Conservation (phyloP, 2,329 filamentous ascomycete genomes). For the Aureobasidium sp. region DNA sequence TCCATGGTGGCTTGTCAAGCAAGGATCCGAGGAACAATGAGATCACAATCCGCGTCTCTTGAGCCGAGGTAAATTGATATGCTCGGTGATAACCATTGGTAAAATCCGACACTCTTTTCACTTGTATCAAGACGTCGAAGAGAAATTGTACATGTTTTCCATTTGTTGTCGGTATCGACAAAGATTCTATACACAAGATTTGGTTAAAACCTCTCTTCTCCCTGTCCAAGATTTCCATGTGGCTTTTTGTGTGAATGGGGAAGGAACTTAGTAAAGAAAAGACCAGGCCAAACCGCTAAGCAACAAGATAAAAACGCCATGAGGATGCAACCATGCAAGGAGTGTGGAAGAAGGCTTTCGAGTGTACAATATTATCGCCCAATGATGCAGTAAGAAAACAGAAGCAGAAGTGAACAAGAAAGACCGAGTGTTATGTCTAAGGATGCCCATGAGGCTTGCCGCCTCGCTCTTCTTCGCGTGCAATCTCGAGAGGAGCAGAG, state of each 20-base stretch:
- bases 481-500: conserved; percentile 8
- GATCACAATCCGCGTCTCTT: background rate
- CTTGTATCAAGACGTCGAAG: background rate
- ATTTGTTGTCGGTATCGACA: background rate
- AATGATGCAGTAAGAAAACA: background rate
- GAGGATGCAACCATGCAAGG: background rate
- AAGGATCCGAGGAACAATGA: background rate
- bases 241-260: background rate
- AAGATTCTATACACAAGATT: conserved; percentile 2
- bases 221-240: background rate
- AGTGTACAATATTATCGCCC: background rate
- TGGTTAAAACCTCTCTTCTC: background rate
- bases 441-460: conserved; percentile 23
- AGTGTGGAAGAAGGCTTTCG: background rate
- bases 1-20: background rate
- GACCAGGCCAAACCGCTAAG: background rate
- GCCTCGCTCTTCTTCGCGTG: conserved; percentile 13
- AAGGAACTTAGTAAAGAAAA: background rate
- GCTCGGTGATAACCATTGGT: background rate
- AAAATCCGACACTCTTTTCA: background rate
- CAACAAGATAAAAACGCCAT: background rate
- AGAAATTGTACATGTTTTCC: background rate
- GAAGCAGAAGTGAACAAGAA: background rate
- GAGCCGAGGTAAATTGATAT: background rate
- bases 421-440: background rate